These are phyloP conservation scores for Copromyces sp. DNA, from an alignment of 495 filamentous ascomycete genomes.

Conservation along the genomic window DNA sequence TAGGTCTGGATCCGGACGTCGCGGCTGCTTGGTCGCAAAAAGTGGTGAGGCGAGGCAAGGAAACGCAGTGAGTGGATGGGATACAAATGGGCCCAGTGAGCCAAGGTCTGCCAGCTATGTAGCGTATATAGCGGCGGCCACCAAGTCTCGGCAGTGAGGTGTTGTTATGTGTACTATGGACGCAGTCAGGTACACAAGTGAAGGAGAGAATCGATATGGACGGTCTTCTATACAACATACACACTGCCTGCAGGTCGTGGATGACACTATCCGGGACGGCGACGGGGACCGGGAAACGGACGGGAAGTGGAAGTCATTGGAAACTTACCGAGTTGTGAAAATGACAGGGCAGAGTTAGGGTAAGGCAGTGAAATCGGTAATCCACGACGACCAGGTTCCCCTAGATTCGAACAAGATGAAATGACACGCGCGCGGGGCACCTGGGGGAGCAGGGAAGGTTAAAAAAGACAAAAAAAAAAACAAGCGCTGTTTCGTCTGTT, in stretches of 20 bases:
- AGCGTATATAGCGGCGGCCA: not conserved
- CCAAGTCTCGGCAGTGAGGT: not conserved
- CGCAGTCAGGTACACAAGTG: not conserved
- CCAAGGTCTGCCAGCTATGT: not conserved
- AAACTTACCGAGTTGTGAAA: not conserved
- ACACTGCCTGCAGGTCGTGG: not conserved
- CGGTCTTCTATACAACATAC: not conserved
- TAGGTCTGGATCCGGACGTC: not conserved
- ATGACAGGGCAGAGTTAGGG: not conserved
- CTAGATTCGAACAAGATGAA: not conserved
- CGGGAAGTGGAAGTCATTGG: not conserved
- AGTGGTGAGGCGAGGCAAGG: not conserved
- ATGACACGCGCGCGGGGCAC: not conserved
- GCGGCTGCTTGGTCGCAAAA: not conserved
- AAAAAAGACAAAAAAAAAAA: not conserved
- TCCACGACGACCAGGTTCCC: not conserved
- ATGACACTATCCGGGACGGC: not conserved
- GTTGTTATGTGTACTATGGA: not conserved
- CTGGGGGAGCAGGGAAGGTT: not conserved
- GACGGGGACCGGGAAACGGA: not conserved
- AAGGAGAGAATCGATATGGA: not conserved
- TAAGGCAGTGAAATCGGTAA: not conserved
- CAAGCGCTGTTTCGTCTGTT: not conserved
- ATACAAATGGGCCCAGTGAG: not conserved
- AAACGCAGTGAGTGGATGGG: not conserved